Conservation (phyloP, 1,284 basidiomycete species). For the Paramarasmius palmivorus region DNA sequence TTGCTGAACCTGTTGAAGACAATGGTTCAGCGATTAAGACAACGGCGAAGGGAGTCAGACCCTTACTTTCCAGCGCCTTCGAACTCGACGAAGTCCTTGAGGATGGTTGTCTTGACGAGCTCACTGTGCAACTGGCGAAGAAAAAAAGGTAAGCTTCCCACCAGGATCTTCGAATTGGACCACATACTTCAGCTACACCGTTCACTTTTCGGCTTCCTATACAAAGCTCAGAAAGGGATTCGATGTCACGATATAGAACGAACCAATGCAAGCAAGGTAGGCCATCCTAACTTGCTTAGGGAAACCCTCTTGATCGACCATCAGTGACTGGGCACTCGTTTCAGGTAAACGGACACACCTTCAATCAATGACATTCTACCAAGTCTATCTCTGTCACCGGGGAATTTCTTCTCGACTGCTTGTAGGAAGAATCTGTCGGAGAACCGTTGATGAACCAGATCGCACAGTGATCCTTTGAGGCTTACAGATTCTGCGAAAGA, state of each 20-base stretch:
- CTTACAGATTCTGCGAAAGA: slow-evolving; percentile 49
- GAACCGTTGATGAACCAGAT: slow-evolving; percentile 4
- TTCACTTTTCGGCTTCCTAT: slow-evolving; percentile 84
- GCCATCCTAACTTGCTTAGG: slow-evolving; percentile 91
- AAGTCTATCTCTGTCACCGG: slow-evolving; percentile 78
- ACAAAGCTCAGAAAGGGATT: slow-evolving; percentile 1
- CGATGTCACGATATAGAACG: slow-evolving; percentile 7
- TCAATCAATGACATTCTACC: slow-evolving; percentile 89
- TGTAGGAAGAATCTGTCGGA: slow-evolving; percentile 61
- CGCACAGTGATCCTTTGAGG: background rate
- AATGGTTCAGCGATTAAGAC: slow-evolving; percentile 1
- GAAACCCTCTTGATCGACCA: slow-evolving; percentile 58
- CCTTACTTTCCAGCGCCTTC: slow-evolving; percentile 75
- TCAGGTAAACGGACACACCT: slow-evolving; percentile 39
- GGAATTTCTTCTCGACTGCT: slow-evolving; percentile 87
- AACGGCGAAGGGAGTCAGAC: background rate
- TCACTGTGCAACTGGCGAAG: slow-evolving; percentile 64
- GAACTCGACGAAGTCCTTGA: slow-evolving; percentile 91
- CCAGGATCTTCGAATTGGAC: background rate
- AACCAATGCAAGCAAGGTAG: slow-evolving; percentile 75
- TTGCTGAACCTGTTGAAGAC: slow-evolving; percentile 60
- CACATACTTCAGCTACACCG: slow-evolving; percentile 87
- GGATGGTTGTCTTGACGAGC: slow-evolving; percentile 75
- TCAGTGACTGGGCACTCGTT: background rate
- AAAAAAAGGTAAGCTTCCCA: background rate